phyloP scores from a whole-genome alignment of 139 green algal species.

The Micractinium conductrix region DNA sequence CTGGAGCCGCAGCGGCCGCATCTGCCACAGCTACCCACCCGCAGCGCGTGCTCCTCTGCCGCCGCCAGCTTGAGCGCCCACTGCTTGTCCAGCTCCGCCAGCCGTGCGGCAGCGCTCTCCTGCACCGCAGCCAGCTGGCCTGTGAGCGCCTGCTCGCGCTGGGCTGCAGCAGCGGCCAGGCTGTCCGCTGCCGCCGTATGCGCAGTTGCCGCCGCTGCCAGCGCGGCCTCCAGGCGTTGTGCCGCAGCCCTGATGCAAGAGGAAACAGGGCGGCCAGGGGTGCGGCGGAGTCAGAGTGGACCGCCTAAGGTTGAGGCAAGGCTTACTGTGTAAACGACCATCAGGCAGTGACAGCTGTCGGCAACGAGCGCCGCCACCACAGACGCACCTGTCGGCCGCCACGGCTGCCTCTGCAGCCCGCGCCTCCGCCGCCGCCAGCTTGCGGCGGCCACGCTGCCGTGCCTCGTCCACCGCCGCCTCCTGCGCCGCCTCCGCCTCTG shows the following conservation, averaged over 20 bases:
- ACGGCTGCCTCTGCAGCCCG: background rate
- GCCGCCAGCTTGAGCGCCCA: slow-evolving; percentile 15
- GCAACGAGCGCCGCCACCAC: no score
- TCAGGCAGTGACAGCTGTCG: no score
- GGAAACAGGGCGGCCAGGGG: background rate
- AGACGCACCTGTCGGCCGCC: background rate
- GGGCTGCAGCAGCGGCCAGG: background rate
- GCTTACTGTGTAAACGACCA: no score
- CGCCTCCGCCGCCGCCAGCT: slow-evolving; percentile 3
- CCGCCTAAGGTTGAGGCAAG: no score
- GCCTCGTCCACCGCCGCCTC: background rate
- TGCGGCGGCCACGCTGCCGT: slow-evolving; percentile 4
- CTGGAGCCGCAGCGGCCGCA: no score
- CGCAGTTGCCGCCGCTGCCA: background rate
- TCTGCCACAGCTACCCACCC: background rate
- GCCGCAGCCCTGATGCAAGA: slow-evolving; percentile 9
- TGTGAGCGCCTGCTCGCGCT: background rate
- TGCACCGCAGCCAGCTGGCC: slow-evolving; percentile 7
- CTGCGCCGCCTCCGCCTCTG: background rate
- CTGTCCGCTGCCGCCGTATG: background rate
- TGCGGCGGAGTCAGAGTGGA: no score
- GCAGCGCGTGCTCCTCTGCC: background rate
- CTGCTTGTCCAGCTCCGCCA: slow-evolving; percentile 22
- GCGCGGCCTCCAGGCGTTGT: slow-evolving; percentile 24
- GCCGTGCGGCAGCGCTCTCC: background rate